Evolutionary conservation across 2,329 filamentous ascomycete genomes (phyloP).

Genomic region (Didymella lethalis): DNA sequence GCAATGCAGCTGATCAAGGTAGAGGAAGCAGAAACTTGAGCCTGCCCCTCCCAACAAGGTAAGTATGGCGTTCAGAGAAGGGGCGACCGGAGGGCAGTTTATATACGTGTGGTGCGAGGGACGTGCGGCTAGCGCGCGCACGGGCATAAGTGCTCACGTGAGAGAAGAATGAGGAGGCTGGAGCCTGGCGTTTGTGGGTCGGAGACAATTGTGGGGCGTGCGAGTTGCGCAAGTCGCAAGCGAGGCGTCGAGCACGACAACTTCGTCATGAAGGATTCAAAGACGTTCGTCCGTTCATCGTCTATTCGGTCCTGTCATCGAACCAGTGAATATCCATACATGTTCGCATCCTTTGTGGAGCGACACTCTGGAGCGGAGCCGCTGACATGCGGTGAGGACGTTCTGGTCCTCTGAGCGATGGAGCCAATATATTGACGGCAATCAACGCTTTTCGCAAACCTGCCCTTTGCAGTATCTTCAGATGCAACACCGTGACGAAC

Average conservation of each 20-base stretch:
- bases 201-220: neutral
- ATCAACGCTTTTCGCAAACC: constrained; percentile 12
- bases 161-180: neutral
- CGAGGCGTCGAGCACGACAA: neutral
- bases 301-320: neutral
- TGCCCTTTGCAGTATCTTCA: constrained; percentile 9
- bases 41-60: constrained; percentile 47
- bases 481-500: neutral
- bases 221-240: neutral
- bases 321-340: neutral
- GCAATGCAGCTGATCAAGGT: constrained; percentile 47
- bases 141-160: constrained; percentile 2
- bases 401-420: constrained; percentile 9
- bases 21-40: constrained; percentile 43
- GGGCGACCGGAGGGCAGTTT: constrained; percentile 1
- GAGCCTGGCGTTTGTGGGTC: neutral
- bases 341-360: neutral
- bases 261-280: neutral
- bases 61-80: constrained; percentile 29
- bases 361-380: neutral
- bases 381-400: constrained; percentile 5
- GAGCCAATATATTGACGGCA: constrained; percentile 20
- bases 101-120: neutral
- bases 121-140: constrained; percentile 3
- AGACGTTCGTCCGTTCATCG: neutral